These are phyloP conservation scores for Purshia tridentata DNA, from an alignment of 306 rosid genomes.

Conservation along the genomic window DNA sequence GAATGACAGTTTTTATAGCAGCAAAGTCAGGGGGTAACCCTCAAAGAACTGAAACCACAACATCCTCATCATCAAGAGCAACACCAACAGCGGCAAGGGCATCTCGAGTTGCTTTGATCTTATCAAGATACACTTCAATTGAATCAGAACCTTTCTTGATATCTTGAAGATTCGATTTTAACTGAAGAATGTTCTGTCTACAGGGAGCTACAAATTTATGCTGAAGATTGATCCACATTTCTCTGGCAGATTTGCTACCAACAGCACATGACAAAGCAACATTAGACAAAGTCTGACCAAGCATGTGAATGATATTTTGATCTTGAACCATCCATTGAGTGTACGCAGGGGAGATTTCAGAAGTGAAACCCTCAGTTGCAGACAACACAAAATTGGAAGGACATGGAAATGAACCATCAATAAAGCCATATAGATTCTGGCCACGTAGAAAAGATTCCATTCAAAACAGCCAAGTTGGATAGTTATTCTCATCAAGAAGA, in stretches of 20 bases:
- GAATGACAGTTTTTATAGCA: neutral
- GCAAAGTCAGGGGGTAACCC: neutral
- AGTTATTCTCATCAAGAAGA: too few species aligned
- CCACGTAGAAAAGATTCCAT: too few species aligned
- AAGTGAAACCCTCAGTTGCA: too few species aligned
- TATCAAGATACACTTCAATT: neutral
- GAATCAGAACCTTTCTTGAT: neutral
- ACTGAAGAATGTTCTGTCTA: neutral
- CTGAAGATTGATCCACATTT: neutral
- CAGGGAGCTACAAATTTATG: neutral
- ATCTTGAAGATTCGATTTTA: neutral
- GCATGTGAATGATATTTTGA: too few species aligned
- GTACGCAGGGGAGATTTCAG: too few species aligned
- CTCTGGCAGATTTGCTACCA: neutral
- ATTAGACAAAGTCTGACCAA: neutral
- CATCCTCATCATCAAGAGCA: neutral
- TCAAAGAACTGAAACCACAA: fast-evolving
- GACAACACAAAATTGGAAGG: too few species aligned
- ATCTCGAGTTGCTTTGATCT: neutral
- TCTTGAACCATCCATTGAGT: too few species aligned
- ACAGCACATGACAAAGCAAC: neutral
- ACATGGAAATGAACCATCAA: too few species aligned
- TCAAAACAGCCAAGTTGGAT: too few species aligned
- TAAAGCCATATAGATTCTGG: too few species aligned
- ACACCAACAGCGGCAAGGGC: neutral